Evolutionary conservation across 73 alveolate genomes (phyloP), one percentile per base, ranked within the genome.

Genomic region (Tetrahymena malaccensis): DNA sequence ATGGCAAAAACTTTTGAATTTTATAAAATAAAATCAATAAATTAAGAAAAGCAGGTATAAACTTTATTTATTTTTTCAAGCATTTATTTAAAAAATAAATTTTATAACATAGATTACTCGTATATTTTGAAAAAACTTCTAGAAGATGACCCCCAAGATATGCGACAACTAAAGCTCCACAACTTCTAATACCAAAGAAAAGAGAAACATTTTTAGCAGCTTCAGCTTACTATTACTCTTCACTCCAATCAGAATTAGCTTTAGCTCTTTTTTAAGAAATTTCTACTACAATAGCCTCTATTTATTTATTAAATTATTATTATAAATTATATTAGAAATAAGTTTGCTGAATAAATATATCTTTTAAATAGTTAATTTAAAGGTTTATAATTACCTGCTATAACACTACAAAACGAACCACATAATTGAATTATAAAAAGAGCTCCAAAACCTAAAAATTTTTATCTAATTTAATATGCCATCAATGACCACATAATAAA

Each of bases 241-340:
- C 89, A 70, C 35, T 70, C 89, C 89, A 70, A 25, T 70, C 31
- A 22, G 22, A 7, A n/a, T 70, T 70, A 27, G 89, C 34, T 70
- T 34, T 70, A 6, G 89, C 89, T n/a, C 89, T 70, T 31, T 70
- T 70, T 70, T 70, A 11, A 8, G 89, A 70, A 70, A 70, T 70
- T 70, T 98, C 98, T 19, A 98, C 99, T 96, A 98, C 98, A 31
- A 98, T 43, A 1, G 98, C 99, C 89, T 98, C 99, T 4, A n/a
- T 70, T 27, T 40, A 7, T 40, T 22, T 7, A 56, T 21, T 56
- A n/a, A n/a, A 10, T 56, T 56, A 22, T 56, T 56, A 56, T 56
- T 56, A 4, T 22, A 56, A 56, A 25, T 10, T 56, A 9, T 56
- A 56, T 56, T 56, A n/a, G 11, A 55, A 4, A 19, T 55, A 37